Conservation (phyloP, 257 asterid species). For the Handroanthus guayacan region DNA sequence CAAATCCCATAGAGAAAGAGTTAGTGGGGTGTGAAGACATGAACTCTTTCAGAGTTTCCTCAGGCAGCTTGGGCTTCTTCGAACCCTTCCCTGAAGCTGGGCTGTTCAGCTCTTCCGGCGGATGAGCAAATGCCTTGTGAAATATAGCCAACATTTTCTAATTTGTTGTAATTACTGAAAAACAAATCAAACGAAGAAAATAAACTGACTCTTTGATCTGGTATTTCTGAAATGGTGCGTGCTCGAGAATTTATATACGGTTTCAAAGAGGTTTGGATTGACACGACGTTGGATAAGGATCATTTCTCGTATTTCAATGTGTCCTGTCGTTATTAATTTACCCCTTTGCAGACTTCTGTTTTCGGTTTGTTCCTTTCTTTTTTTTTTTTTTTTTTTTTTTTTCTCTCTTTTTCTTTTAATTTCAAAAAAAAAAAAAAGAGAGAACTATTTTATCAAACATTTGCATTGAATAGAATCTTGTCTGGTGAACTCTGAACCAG, state of each 20-base stretch:
- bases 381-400: neutral
- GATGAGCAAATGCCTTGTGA: slow-evolving; percentile 79
- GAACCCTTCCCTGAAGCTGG: slow-evolving; percentile 54
- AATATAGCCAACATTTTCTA: slow-evolving; percentile 75
- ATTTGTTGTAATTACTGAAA: neutral
- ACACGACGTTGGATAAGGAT: slow-evolving; percentile 42
- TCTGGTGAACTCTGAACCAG: too few species aligned
- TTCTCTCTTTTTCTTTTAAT: neutral
- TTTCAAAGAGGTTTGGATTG: slow-evolving; percentile 22
- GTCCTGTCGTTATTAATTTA: slow-evolving; percentile 4
- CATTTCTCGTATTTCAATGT: slow-evolving; percentile 35
- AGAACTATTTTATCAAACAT: too few species aligned
- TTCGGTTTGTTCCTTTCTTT: neutral
- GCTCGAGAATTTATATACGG: neutral
- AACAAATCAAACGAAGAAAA: neutral
- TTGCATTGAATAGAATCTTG: too few species aligned
- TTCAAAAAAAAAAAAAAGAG: too few species aligned
- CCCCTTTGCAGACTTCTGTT: slow-evolving; percentile 19
- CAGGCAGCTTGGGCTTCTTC: slow-evolving; percentile 59
- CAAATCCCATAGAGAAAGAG: slow-evolving; percentile 61
- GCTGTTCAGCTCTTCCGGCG: slow-evolving; percentile 82
- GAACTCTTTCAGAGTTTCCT: slow-evolving; percentile 61
- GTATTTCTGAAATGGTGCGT: neutral
- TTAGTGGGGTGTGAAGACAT: slow-evolving; percentile 47
- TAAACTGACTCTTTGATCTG: neutral